These are phyloP conservation scores for Penicillium sp. DNA, from an alignment of 2,329 filamentous ascomycete species.

Conservation along the genomic window DNA sequence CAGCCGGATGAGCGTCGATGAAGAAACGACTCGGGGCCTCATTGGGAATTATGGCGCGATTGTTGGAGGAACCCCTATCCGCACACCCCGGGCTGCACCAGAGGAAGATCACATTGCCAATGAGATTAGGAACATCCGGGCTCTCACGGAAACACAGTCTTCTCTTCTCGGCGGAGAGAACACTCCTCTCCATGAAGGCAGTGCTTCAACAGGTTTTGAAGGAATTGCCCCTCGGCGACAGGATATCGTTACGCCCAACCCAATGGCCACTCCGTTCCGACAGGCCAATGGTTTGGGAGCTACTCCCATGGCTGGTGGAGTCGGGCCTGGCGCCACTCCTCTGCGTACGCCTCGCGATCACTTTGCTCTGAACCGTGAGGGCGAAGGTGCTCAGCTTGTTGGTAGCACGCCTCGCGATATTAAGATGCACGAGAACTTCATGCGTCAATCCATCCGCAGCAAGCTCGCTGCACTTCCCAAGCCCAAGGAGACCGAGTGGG, in stretches of 20 bases:
- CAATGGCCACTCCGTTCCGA: constrained; percentile 85
- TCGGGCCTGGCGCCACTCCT: constrained; percentile 75
- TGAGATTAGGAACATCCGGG: constrained; percentile 90
- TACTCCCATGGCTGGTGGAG: constrained; percentile 62
- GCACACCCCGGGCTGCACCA: constrained; percentile 85
- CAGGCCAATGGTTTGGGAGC: constrained; percentile 66
- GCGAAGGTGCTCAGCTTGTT: constrained; percentile 65
- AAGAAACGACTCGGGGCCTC: constrained; percentile 83
- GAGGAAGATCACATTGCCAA: constrained; percentile 96
- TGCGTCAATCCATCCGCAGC: constrained; percentile 65
- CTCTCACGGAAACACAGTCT: constrained; percentile 90
- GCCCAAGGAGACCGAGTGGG: constrained; percentile 92
- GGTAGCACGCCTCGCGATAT: constrained; percentile 77
- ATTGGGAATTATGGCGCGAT: constrained; percentile 84
- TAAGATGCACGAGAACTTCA: constrained; percentile 67
- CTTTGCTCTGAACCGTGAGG: constrained; percentile 77
- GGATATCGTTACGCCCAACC: constrained; percentile 87
- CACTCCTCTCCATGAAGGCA: constrained; percentile 79
- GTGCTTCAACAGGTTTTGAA: constrained; percentile 83
- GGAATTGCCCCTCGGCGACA: constrained; percentile 80
- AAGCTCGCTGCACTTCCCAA: constrained; percentile 79
- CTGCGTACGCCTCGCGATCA: constrained; percentile 86
- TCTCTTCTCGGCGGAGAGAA: constrained; percentile 93
- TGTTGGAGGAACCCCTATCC: constrained; percentile 80
- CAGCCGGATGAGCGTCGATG: constrained; percentile 70